A percentile compares a stretch with the other conserved stretches of the same genome.
Evolutionary conservation across 176 grass and related monocot genomes (phyloP).

Genomic region (Cenchrus americanus): DNA sequence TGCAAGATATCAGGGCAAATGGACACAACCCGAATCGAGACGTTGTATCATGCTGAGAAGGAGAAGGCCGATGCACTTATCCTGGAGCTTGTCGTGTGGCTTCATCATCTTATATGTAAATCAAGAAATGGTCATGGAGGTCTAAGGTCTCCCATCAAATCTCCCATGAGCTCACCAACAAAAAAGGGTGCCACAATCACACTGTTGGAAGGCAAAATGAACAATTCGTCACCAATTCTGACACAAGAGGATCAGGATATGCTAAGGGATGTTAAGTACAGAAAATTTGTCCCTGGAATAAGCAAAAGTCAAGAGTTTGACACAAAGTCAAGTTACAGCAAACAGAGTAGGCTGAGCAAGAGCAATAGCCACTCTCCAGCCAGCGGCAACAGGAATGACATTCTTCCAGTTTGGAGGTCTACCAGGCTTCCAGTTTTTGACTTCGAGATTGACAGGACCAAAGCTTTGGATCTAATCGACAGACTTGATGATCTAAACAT

Average conservation of each 20-base stretch:
- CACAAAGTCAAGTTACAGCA: constrained; percentile 55
- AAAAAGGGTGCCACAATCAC: constrained; percentile 46
- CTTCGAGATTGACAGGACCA: constrained; percentile 77
- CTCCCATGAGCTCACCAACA: constrained; percentile 70
- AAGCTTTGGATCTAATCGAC: constrained; percentile 92
- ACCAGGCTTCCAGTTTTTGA: constrained; percentile 80
- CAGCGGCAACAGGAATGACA: constrained; percentile 55
- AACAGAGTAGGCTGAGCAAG: constrained; percentile 82
- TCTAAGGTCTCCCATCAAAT: constrained; percentile 85
- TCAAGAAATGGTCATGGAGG: constrained; percentile 65
- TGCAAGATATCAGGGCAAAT: constrained; percentile 62
- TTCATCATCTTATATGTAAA: constrained; percentile 89
- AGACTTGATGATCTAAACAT: constrained; percentile 71
- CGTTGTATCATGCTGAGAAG: constrained; percentile 91
- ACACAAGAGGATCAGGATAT: constrained; percentile 89
- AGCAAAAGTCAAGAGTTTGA: constrained; percentile 98
- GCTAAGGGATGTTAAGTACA: constrained; percentile 79
- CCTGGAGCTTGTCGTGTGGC: constrained; percentile 83
- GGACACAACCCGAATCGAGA: constrained; percentile 74
- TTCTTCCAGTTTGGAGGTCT: constrained; percentile 50
- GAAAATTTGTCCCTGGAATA: constrained; percentile 80
- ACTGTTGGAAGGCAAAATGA: constrained; percentile 36
- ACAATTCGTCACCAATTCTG: constrained; percentile 60
- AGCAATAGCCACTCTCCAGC: constrained; percentile 89
- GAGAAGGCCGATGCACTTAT: constrained; percentile 79